Percentiles rank a stretch among this genome's conserved stretches.
These are phyloP conservation scores for Agaricus subrufescens DNA, from an alignment of 768 basidiomycete genomes.

Conservation along the genomic window DNA sequence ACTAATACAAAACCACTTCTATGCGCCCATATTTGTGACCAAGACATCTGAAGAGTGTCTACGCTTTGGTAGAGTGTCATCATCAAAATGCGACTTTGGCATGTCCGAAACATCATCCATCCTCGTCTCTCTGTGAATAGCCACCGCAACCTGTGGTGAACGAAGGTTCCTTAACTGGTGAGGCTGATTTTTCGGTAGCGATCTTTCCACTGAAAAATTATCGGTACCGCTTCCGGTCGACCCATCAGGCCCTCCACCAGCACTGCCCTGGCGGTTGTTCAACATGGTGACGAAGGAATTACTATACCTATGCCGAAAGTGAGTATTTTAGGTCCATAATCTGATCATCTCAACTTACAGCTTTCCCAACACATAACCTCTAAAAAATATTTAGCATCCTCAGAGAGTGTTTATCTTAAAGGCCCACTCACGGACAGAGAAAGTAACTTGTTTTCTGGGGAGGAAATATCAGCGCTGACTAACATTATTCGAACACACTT, in stretches of 20 bases:
- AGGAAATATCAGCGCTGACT: not conserved
- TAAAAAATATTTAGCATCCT: not conserved
- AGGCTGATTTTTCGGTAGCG: not conserved
- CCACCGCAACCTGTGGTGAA: not conserved
- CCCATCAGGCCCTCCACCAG: not conserved
- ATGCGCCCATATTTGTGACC: too few relatives aligned
- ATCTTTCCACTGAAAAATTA: not conserved
- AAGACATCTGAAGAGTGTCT: too few relatives aligned
- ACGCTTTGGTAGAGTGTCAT: slow-evolving; percentile 8
- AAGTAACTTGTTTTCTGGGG: slow-evolving; percentile 7
- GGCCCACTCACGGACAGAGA: slow-evolving; percentile 6
- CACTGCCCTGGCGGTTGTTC: slow-evolving; percentile 3
- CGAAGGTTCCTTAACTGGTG: not conserved
- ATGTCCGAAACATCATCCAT: too few relatives aligned
- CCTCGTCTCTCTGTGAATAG: slow-evolving; percentile 1
- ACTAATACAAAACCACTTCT: too few relatives aligned
- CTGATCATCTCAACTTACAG: not conserved
- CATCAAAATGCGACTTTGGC: not conserved
- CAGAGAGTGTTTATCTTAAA: not conserved
- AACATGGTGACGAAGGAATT: slow-evolving; percentile 10
- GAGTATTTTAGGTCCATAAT: not conserved
- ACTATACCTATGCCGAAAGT: not conserved
- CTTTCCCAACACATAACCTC: slow-evolving; percentile 7
- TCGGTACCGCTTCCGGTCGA: not conserved
- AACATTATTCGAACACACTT: not conserved